Evolutionary conservation across 352 stramenopile genomes (phyloP), one percentile per base, ranked within the genome.

Genomic region (Saprolegnia parasitica): DNA sequence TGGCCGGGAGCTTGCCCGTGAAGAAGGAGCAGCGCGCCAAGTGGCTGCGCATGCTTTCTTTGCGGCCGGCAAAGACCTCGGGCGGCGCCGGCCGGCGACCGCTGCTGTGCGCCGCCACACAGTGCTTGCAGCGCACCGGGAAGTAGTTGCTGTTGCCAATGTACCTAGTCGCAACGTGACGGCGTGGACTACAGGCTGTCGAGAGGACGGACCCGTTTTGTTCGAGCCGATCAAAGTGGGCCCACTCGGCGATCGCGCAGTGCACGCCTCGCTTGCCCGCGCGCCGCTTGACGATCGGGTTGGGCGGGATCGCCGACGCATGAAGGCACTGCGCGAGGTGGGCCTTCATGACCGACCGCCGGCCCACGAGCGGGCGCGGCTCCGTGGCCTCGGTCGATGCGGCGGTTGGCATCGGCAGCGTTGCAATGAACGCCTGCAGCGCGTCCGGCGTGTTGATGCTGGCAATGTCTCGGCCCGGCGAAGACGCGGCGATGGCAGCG

Each of bases 71-170:
- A 61, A 91, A 72, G 24, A 82, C 81, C 67, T 93, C 81, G 24
- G 85, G 85, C 67, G 74, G 71, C 26, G 87, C 57, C 32, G 78
- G 55, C 72, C 88, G 81, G 67, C 85, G 85, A 5, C 79, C 82
- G 21, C 83, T 74, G 67, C 89, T 79, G 60, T 88, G 74, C 21
- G 80, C 85, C n/a, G 68, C 35, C 61, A 90, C 75, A 74, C 85
- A 91, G 79, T 90, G 71, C 54, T 81, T 83, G 72, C 85, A 93
- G 32, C 89, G 47, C 26, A 81, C 83, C 54, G 81, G 79, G 72
- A 90, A 91, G 74, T 91, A 91, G 66, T 93, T 93, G 20, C 82
- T 90, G 29, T 90, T 91, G 73, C 80, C 83, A 72, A 93, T 90
- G 54, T 73, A 71, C 23, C 67, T 71, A 68, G 15, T 21, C 21